Evolutionary conservation across 345 rosid genomes (phyloP), one percentile per base, ranked within the genome.

Genomic region (Turritis glabra): DNA sequence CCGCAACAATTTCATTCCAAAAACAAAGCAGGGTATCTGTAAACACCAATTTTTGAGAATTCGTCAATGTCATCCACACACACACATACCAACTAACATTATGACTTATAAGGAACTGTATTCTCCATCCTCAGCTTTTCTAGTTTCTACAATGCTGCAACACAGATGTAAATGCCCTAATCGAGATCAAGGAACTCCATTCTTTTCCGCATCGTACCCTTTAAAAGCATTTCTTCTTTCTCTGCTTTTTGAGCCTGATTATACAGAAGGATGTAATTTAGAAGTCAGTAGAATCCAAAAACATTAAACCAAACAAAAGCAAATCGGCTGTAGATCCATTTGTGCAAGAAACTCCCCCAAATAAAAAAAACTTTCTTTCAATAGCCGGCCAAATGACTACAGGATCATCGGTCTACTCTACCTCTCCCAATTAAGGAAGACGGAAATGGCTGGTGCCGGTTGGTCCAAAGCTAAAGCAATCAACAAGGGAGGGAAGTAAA

Each of bases 131-230:
- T 67, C 46, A 58, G 25, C 7, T 25, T 37, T 23, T 56, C 72
- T 47, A 46, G 59, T 25, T 56, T 56, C 72, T 44, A 46, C 48
- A 32, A 65, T 74, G 71, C 27, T 10, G 71, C 48, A 29, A 32
- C 29, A 46, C 64, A 73, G 0, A 22, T 4, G 27, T 18, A 56
- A 43, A 60, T 40, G 43, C 38, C 25, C 73, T 72, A 84, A 70
- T 87, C 91, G 67, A 87, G 84, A 79, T 84, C 88, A 71, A 84
- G 87, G 69, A 87, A 89, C 82, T 87, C 88, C 87, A 85, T 85
- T 81, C 88, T 75, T 76, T 82, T 85, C 30, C 86, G 82, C 89
- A 85, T 89, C 1, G 87, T 67, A 38, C 89, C 88, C 80, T 87
- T 89, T 9, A 87, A 59, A 48, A 84, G 76, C 52, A 80, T 77